Evolutionary conservation across 2,329 filamentous ascomycete genomes (phyloP), one percentile per base, ranked within the genome.

Genomic region (Talaromyces sp.): DNA sequence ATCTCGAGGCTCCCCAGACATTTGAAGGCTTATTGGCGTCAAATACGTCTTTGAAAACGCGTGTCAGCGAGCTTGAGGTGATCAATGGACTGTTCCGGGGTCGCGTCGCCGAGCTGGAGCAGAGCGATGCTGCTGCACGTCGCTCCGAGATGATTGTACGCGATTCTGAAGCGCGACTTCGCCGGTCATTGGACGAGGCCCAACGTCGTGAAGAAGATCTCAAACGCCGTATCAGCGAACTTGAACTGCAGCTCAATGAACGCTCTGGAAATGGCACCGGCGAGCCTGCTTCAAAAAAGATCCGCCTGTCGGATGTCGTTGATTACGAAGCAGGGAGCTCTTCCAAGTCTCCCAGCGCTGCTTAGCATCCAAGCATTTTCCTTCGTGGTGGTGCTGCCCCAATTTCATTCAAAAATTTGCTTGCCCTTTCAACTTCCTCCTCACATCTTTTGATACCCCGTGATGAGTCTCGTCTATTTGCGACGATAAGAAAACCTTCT

Each of bases 21-120:
- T 91, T 91, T 73, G 90, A 96, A 70, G 87, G 90, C 63, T 83
- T 96, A 26, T 80, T 91, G 57, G 88, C 89, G 1, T 85, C 88
- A 63, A 96, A 96, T 73, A 90, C 90, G 5, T 89, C 87, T 56
- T 82, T 98, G n/a, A 96, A 96, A 78, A 99, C 95, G 0, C 88
- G 95, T 49, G 93, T 99, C 35, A 95, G 89, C 67, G 95, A 99
- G 75, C 83, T 99, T 26, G 95, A 99, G 73, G 85, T 99, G 57
- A 97, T 99, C 80, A 97, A 93, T 69, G 89, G 90, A 70, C 80
- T 93, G 51, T 92, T 91, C 74, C 83, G 88, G 56, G 88, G 88
- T 41, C 85, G 89, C 11, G 86, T 97, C 46, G 75, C 86, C 72
- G 82, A 95, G 71, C 81, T 95, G 13, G 91, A 96, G 71, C 85